Evolutionary conservation across 345 rosid genomes (phyloP), one percentile per base, ranked within the genome.

Genomic region (Citrus sp.): DNA sequence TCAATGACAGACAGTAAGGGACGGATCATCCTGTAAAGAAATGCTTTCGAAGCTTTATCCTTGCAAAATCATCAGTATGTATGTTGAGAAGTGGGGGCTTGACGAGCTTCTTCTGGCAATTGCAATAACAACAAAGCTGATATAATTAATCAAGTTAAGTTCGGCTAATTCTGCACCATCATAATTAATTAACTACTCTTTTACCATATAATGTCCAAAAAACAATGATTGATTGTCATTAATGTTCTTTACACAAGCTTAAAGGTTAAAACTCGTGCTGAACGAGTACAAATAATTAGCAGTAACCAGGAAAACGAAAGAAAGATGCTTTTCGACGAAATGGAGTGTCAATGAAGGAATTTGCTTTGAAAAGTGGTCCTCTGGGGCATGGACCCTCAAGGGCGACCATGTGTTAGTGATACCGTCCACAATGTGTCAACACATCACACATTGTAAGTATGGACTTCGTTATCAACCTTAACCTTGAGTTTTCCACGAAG

Each of bases 311-410:
- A 46, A 46, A 13, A 46, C 1, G 51, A 46, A 46, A 3, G 22
- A 6, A 1, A 18, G 58, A 0, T 54, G 7, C 6, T 18, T 54
- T 12, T 46, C 4, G 51, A 54, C 12, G 55, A 70, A 75, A 67
- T 78, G 55, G 83, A 82, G 87, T 82, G 77, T 61, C 62, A 68
- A 19, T 10, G 71, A 84, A 82, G 87, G 86, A 79, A 82, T 54
- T 28, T 28, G 54, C 78, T 66, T 64, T 65, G 22, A 4, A 12
- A 9, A 19, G 84, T 76, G 85, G 87, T 80, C 84, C 84, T 75
- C 58, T 6, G 16, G 13, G 69, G 71, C 49, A 28, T 68, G 70
- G 18, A 4, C 37, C 58, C 49, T 64, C 16, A 28, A 6, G 24
- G 12, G 61, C 67, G 37, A n/a, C 30, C 74, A 37, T 68, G 70